phyloP scores from a whole-genome alignment of 768 basidiomycete species.

The Tricholoma flavovirens region DNA sequence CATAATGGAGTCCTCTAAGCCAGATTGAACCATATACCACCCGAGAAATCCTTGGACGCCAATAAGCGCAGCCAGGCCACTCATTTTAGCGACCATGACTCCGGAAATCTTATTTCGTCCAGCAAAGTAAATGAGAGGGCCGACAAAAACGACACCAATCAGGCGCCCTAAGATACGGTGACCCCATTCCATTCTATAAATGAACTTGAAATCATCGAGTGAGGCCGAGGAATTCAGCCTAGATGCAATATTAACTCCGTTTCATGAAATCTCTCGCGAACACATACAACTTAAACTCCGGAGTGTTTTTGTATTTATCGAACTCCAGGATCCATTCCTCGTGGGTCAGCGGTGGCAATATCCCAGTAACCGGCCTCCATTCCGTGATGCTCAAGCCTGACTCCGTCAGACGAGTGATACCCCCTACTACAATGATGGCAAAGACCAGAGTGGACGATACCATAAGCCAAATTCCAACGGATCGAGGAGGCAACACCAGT shows the following conservation, averaged over 20 bases:
- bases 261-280: background rate
- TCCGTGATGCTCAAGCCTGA: slow-evolving; percentile 97
- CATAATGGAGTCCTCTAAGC: slow-evolving; percentile 78
- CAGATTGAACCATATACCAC: slow-evolving; percentile 99
- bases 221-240: slow-evolving; percentile 89
- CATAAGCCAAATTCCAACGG: slow-evolving; percentile 83
- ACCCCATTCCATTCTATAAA: slow-evolving; percentile 98
- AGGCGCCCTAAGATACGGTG: slow-evolving; percentile 91
- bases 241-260: slow-evolving; percentile 4
- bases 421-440: slow-evolving; percentile 91
- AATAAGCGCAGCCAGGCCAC: slow-evolving; percentile 72
- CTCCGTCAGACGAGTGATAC: slow-evolving; percentile 94
- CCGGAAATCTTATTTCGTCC: slow-evolving; percentile 62
- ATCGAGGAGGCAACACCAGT: slow-evolving; percentile 58
- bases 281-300: slow-evolving; percentile 91
- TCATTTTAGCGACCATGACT: slow-evolving; percentile 55
- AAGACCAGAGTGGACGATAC: slow-evolving; percentile 82
- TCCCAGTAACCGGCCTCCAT: slow-evolving; percentile 90
- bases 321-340: slow-evolving; percentile 86
- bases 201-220: slow-evolving; percentile 88
- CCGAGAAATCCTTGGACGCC: slow-evolving; percentile 90
- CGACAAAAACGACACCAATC: slow-evolving; percentile 77
- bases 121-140: slow-evolving; percentile 79
- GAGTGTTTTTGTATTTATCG: slow-evolving; percentile 88
- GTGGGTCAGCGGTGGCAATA: slow-evolving; percentile 73